These are phyloP conservation scores for Ophiostoma sp. DNA, from an alignment of 2,329 filamentous ascomycete species.

Conservation along the genomic window DNA sequence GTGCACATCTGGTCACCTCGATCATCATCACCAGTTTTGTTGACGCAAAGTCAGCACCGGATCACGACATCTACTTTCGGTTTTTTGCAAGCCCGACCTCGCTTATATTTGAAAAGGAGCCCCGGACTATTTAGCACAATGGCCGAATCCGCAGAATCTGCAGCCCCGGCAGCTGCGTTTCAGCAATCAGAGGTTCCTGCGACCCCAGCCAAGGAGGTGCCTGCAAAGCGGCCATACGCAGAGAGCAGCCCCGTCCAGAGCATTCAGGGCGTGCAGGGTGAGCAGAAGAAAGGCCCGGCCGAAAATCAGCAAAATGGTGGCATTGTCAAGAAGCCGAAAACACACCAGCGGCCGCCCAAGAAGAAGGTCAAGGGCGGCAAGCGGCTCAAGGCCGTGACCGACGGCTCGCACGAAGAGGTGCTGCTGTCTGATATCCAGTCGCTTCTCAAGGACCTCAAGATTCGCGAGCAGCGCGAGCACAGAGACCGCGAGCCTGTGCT, in stretches of 20 bases:
- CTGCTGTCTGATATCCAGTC: constrained; percentile 57
- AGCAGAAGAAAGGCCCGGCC: neutral
- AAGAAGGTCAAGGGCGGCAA: constrained; percentile 55
- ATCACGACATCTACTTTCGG: constrained; percentile 15
- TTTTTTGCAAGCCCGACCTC: neutral
- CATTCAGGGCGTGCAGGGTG: neutral
- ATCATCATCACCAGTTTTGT: constrained; percentile 5
- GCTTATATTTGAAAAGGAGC: neutral
- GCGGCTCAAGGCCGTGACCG: constrained; percentile 49
- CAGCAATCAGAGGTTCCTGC: neutral
- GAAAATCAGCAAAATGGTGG: constrained; percentile 23
- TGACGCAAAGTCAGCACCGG: constrained; percentile 10
- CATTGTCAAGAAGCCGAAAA: constrained; percentile 5
- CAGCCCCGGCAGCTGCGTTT: neutral
- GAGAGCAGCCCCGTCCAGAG: constrained; percentile 20
- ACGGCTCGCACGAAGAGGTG: constrained; percentile 62
- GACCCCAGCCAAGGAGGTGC: neutral
- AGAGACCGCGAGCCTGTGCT: constrained; percentile 25
- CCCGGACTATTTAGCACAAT: neutral
- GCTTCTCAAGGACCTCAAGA: constrained; percentile 43
- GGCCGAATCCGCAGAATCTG: neutral
- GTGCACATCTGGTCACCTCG: neutral
- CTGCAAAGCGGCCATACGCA: constrained; percentile 21
- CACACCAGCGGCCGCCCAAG: constrained; percentile 24
- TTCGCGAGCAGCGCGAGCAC: constrained; percentile 29